phyloP scores from a whole-genome alignment of 257 asterid species.

The Solanum appendiculatum region DNA sequence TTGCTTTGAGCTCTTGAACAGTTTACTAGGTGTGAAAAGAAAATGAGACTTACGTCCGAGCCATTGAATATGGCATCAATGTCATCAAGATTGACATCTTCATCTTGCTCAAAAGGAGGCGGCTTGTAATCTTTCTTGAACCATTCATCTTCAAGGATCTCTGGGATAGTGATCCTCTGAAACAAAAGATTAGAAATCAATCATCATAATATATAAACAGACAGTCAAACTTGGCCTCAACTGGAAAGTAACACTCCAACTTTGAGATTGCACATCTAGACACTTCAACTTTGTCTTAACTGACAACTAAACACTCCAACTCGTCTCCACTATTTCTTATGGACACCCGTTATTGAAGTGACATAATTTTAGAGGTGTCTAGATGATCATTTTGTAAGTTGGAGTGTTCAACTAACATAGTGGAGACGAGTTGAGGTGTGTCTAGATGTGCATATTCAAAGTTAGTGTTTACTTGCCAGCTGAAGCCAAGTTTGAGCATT shows the following conservation, averaged over 20 bases:
- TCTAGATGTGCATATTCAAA: background rate
- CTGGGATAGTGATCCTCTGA: constrained; percentile 59
- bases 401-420: background rate
- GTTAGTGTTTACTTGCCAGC: background rate
- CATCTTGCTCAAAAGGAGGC: constrained; percentile 52
- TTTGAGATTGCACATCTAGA: background rate
- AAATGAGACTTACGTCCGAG: constrained; percentile 31
- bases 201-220: background rate
- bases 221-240: background rate
- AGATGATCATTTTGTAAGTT: background rate
- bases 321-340: background rate
- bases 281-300: background rate
- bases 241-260: background rate
- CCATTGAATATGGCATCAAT: constrained; percentile 66
- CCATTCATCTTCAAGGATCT: constrained; percentile 68
- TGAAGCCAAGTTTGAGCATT: background rate
- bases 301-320: background rate
- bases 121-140: constrained; percentile 66
- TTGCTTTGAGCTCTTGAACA: background rate
- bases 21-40: background rate
- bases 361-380: background rate
- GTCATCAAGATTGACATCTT: constrained; percentile 61
- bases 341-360: background rate
- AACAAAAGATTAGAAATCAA: constrained; percentile 3
- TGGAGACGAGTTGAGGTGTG: background rate